Evolutionary conservation across 768 basidiomycete genomes (phyloP).

Genomic region (Pulveroboletus frians): DNA sequence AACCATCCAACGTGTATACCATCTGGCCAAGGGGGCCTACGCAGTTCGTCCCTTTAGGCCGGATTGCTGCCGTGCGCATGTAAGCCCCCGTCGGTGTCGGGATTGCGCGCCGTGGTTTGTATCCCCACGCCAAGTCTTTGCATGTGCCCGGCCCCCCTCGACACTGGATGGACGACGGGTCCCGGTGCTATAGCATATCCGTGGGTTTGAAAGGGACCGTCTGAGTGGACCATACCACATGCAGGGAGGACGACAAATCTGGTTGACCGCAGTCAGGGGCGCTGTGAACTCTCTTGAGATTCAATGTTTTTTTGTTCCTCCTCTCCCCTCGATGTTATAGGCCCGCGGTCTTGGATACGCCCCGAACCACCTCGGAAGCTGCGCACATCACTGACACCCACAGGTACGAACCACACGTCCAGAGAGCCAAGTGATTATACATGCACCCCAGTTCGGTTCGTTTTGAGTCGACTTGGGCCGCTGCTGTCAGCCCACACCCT

Average conservation of each 20-base stretch:
- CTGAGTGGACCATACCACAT: not conserved
- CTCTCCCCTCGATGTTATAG: not conserved
- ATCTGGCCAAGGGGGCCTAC: not conserved
- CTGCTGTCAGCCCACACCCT: no score
- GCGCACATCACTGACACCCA: not conserved
- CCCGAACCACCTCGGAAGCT: not conserved
- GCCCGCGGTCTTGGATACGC: not conserved
- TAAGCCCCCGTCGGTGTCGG: no score
- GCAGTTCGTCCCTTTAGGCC: not conserved
- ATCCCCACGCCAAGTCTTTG: conserved; percentile 46
- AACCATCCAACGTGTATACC: conserved; percentile 7
- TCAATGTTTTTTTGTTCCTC: not conserved
- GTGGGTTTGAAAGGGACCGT: conserved; percentile 47
- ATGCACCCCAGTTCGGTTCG: no score
- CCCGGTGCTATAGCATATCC: conserved; percentile 40
- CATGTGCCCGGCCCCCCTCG: conserved; percentile 51
- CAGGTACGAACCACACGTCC: not conserved
- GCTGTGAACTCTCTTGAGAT: not conserved
- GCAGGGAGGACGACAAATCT: not conserved
- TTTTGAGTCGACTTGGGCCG: no score
- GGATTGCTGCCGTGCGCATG: not conserved
- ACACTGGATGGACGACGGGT: conserved; percentile 50
- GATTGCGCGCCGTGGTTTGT: conserved; percentile 42
- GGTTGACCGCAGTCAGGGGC: not conserved
- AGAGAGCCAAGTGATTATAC: no score